phyloP scores from a whole-genome alignment of 176 grass and related monocot genomes.

The Cymbopogon citratus region DNA sequence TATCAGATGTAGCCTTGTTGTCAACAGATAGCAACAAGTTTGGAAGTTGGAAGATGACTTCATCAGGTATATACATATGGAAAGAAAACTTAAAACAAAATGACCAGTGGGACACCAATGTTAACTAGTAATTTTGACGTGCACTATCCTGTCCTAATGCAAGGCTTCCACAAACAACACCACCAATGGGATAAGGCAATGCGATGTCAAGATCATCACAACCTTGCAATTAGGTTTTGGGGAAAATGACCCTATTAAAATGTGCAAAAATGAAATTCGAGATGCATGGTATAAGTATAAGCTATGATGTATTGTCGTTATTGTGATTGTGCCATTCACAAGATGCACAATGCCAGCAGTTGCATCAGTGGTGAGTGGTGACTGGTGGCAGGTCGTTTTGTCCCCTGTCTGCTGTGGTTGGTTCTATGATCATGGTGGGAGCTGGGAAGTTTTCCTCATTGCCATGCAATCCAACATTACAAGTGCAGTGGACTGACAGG shows the following conservation, averaged over 20 bases:
- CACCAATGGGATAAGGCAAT: conserved; percentile 13
- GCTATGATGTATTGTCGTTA: background rate
- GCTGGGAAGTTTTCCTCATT: background rate
- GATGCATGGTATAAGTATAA: background rate
- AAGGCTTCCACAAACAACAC: conserved; percentile 2
- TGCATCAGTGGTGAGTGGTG: conserved; percentile 20
- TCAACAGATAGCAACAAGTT: conserved; percentile 17
- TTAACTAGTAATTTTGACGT: conserved; percentile 15
- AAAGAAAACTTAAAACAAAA: background rate
- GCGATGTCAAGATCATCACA: conserved; percentile 1
- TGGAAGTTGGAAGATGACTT: conserved; percentile 36
- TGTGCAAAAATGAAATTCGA: background rate
- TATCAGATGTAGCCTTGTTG: conserved; percentile 33
- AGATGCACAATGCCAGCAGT: background rate
- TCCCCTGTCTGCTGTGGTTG: background rate
- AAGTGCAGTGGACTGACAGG: background rate
- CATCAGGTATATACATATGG: conserved; percentile 11
- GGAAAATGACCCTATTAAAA: conserved; percentile 2
- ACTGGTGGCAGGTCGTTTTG: background rate
- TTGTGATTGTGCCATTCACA: conserved; percentile 1
- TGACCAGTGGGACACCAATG: background rate
- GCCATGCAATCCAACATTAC: background rate
- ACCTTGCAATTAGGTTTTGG: background rate
- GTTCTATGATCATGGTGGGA: background rate
- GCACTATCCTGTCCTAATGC: background rate